Conservation (phyloP, 2,329 filamentous ascomycete species). For the Neonectria hederae region DNA sequence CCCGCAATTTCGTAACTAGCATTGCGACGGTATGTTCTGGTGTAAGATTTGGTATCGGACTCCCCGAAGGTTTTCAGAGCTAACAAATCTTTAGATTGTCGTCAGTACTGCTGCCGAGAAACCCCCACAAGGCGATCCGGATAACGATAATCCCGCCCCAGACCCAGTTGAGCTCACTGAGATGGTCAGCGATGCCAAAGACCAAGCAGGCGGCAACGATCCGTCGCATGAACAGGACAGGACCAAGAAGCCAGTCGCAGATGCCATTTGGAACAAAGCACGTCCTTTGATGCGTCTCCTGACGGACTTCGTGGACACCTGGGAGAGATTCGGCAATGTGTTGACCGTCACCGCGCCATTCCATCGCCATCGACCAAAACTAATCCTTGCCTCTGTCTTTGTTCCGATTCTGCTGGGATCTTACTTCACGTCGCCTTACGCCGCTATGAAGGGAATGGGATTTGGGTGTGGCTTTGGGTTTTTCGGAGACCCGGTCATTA, state of each 20-base stretch:
- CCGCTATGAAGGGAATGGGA: slow-evolving; percentile 70
- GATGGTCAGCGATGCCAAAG: slow-evolving; percentile 52
- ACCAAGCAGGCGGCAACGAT: slow-evolving; percentile 57
- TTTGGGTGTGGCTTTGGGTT: slow-evolving; percentile 78
- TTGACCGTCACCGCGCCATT: slow-evolving; percentile 73
- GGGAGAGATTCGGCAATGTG: slow-evolving; percentile 63
- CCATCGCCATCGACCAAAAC: slow-evolving; percentile 59
- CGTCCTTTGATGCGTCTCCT: slow-evolving; percentile 73
- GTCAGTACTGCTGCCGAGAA: slow-evolving; percentile 81
- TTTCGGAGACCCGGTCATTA: slow-evolving; percentile 81
- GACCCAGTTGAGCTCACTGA: slow-evolving; percentile 54
- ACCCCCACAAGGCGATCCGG: slow-evolving; percentile 72
- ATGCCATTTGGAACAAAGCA: slow-evolving; percentile 80
- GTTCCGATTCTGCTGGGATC: slow-evolving; percentile 62
- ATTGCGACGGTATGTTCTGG: slow-evolving; percentile 57
- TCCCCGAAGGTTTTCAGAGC: slow-evolving; percentile 3
- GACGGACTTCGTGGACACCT: slow-evolving; percentile 59
- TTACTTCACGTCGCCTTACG: slow-evolving; percentile 64
- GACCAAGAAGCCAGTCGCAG: slow-evolving; percentile 80
- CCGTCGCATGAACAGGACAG: slow-evolving; percentile 66
- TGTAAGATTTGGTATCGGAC: slow-evolving; percentile 32
- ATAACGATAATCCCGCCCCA: slow-evolving; percentile 63
- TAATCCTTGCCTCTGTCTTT: slow-evolving; percentile 64
- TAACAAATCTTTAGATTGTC: slow-evolving; percentile 72
- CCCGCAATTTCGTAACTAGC: slow-evolving; percentile 80